phyloP scores from a whole-genome alignment of 2,329 filamentous ascomycete genomes.

The Colletotrichum spaethianum region DNA sequence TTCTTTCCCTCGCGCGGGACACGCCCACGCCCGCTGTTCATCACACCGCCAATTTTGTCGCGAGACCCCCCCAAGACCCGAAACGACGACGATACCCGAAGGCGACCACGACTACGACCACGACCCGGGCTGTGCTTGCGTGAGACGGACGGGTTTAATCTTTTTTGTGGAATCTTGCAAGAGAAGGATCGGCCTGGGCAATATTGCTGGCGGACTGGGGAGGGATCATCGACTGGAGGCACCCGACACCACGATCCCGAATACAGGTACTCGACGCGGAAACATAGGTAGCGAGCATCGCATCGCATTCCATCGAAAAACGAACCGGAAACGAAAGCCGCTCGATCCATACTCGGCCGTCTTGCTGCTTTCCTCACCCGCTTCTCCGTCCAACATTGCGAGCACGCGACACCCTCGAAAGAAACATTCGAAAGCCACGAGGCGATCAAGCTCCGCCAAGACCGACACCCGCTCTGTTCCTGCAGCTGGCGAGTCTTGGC shows the following conservation, averaged over 20 bases:
- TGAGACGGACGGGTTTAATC: conserved; percentile 2
- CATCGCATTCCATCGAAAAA: neutral
- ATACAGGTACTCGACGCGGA: neutral
- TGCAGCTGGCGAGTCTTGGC: conserved; percentile 37
- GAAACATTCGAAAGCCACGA: conserved; percentile 21
- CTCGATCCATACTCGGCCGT: neutral
- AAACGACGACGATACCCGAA: neutral
- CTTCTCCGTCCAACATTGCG: neutral
- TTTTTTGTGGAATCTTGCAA: conserved; percentile 33
- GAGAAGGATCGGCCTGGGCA: conserved; percentile 34
- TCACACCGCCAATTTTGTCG: neutral
- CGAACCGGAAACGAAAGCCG: conserved; percentile 10
- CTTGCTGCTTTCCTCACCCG: neutral
- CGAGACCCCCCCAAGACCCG: neutral
- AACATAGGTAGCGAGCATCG: neutral
- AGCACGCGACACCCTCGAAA: conserved; percentile 14
- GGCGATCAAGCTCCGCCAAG: conserved; percentile 36
- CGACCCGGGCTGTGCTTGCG: conserved; percentile 8
- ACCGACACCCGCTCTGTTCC: conserved; percentile 37
- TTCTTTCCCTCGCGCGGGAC: conserved; percentile 1
- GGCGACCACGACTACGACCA: conserved; percentile 5
- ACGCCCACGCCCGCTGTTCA: neutral
- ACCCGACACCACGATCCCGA: conserved; percentile 3
- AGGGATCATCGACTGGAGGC: neutral
- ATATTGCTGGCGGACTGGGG: conserved; percentile 13